Conservation (phyloP, 1,284 basidiomycete genomes). For the Schizopora paradoxa region DNA sequence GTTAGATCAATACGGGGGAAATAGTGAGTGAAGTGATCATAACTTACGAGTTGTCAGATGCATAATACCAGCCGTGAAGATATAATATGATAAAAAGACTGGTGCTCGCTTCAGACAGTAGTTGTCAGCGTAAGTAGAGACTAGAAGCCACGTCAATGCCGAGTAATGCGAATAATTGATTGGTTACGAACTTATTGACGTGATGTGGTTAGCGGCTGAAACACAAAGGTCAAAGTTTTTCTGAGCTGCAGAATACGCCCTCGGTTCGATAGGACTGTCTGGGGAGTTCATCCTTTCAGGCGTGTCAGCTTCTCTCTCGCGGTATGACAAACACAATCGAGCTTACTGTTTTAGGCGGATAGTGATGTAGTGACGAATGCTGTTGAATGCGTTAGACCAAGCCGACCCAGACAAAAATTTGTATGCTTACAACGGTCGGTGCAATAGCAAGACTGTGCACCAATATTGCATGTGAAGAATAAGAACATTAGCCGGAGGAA, state of each 20-base stretch:
- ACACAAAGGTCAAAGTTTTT: constrained; percentile 70
- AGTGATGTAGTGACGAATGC: constrained; percentile 18
- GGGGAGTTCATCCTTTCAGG: too few species aligned
- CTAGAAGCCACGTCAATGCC: constrained; percentile 28
- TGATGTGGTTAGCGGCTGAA: constrained; percentile 73
- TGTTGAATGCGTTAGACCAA: background rate
- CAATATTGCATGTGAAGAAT: constrained; percentile 85
- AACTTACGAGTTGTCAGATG: constrained; percentile 60
- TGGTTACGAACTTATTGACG: constrained; percentile 53
- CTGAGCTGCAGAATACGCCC: constrained; percentile 48
- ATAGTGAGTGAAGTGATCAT: background rate
- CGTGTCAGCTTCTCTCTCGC: too few species aligned
- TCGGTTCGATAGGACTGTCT: constrained; percentile 41
- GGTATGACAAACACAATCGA: too few species aligned
- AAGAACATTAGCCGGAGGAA: constrained; percentile 57
- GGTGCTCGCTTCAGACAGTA: constrained; percentile 61
- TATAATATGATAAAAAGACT: constrained; percentile 75
- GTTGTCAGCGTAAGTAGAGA: constrained; percentile 53
- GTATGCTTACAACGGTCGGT: constrained; percentile 72
- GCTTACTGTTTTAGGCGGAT: constrained; percentile 28
- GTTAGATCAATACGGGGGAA: constrained; percentile 8
- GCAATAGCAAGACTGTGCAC: constrained; percentile 72
- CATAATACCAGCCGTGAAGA: constrained; percentile 81
- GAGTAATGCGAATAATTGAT: background rate
- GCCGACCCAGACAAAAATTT: constrained; percentile 7